A percentile compares a stretch with the other conserved stretches of the same genome.
Conservation (phyloP, 139 green algal genomes). For the Micractinium sp. region DNA sequence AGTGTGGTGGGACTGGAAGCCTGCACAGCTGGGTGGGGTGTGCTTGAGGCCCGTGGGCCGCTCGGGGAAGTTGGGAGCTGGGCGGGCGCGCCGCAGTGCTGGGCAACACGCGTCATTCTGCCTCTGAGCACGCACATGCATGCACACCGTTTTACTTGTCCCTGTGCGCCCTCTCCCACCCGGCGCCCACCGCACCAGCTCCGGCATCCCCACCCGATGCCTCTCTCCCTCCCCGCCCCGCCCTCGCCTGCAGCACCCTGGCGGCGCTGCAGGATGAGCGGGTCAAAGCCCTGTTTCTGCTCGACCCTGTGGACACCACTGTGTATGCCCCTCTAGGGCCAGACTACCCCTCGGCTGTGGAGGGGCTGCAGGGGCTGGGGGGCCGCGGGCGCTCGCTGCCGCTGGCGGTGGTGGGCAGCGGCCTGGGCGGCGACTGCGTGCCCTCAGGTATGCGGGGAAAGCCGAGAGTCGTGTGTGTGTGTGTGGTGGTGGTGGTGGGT, state of each 20-base stretch:
- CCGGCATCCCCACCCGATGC: neutral
- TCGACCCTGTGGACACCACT: constrained; percentile 94
- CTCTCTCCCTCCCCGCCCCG: neutral
- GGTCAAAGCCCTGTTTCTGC: constrained; percentile 75
- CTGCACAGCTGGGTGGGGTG: no score
- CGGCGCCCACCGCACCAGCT: neutral
- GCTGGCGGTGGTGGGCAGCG: constrained; percentile 69
- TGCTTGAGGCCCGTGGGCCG: no score
- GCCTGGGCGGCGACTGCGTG: constrained; percentile 74
- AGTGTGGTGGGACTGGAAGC: neutral
- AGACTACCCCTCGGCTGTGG: constrained; percentile 74
- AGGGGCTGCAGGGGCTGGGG: constrained; percentile 42
- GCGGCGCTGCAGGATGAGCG: constrained; percentile 69
- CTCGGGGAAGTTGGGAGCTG: no score
- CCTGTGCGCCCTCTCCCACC: no score
- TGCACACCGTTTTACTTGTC: neutral
- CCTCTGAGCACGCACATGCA: neutral
- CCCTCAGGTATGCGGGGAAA: constrained; percentile 49
- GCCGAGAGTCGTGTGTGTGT: no score
- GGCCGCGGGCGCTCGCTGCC: constrained; percentile 48
- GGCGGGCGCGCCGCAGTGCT: no score
- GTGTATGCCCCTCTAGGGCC: constrained; percentile 35
- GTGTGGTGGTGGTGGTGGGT: no score
- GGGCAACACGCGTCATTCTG: no score
- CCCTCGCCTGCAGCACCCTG: constrained; percentile 58